phyloP scores from a whole-genome alignment of 2,329 filamentous ascomycete genomes.

The Trichoderma harzianum region DNA sequence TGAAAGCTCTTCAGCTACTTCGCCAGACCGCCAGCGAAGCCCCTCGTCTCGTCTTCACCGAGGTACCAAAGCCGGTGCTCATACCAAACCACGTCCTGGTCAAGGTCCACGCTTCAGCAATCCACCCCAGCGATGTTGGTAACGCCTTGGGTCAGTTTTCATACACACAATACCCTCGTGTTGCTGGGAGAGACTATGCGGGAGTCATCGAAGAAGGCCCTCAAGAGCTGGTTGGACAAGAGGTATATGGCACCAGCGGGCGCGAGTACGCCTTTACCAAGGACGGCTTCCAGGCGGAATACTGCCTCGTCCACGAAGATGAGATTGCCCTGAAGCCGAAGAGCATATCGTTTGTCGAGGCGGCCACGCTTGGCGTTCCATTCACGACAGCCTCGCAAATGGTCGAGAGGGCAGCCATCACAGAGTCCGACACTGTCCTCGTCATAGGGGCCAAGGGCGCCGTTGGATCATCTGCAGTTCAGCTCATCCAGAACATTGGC shows the following conservation, averaged over 20 bases:
- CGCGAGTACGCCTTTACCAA: conserved; percentile 16
- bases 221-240: conserved; percentile 8
- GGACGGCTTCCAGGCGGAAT: conserved; percentile 19
- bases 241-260: conserved; percentile 18
- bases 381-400: conserved; percentile 18
- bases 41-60: neutral
- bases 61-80: conserved; percentile 13
- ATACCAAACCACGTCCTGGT: conserved; percentile 18
- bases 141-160: conserved; percentile 9
- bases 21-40: conserved; percentile 1
- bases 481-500: conserved; percentile 1
- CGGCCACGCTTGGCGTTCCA: conserved; percentile 15
- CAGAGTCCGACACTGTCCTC: conserved; percentile 7
- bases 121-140: conserved; percentile 17
- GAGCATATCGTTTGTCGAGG: conserved; percentile 13
- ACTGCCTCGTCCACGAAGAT: conserved; percentile 6
- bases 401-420: conserved; percentile 11
- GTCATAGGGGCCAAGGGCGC: conserved; percentile 12
- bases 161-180: conserved; percentile 14
- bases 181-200: conserved; percentile 17
- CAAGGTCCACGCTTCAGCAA: conserved; percentile 16
- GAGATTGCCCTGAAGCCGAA: conserved; percentile 17
- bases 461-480: conserved; percentile 4
- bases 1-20: conserved; percentile 8
- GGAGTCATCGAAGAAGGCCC: conserved; percentile 18